Base-by-base conservation (phyloP, 306 rosid genomes). In the Purshia tridentata region DNA sequence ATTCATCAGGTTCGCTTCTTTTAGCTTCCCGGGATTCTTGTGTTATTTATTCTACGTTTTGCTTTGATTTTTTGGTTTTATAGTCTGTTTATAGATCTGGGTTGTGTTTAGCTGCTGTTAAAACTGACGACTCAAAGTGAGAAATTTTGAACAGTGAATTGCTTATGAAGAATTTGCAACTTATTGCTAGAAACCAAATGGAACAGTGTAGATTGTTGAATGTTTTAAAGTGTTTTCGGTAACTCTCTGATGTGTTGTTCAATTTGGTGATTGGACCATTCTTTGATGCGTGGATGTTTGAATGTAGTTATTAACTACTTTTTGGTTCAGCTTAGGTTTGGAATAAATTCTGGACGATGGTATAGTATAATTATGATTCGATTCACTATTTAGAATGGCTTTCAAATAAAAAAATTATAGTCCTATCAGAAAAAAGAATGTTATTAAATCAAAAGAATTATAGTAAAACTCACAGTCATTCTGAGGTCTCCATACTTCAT, bases 1-100 rank as follows among this genome's bases (percentile, higher is more conserved):
- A 74, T 89, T 75, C 96, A 23, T n/a, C 88, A 85, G 95, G 99
- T 90, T 78, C 39, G 84, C 41, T 86, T 77, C 73, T 44, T 41
- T 55, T 19, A 29, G 11, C 39, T 5, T 62, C 44, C 13, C 37
- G 63, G 39, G 39, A n/a, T 20, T 29, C 11, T 29, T 81, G 7
- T 6, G 0, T 54, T 70, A 35, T 80, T 59, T 64, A 9, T 56
- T 6, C 20, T 7, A 3, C 6, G 53, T 4, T 70, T 23, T 29
- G 54, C 35, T 64, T n/a, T 39, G 12, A 6, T 6, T 13, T 65
- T 47, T 18, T 57, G 62, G 53, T 20, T 67, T 54, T 6, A 2
- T 62, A 6, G 40, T 47, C 54, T 18, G 13, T 18, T 35, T 60
- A 6, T 54, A n/a, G 77, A 80, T 75, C 73, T 54, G 51, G 76